phyloP scores from a whole-genome alignment of 345 rosid genomes.

The Sisymbrium irio region DNA sequence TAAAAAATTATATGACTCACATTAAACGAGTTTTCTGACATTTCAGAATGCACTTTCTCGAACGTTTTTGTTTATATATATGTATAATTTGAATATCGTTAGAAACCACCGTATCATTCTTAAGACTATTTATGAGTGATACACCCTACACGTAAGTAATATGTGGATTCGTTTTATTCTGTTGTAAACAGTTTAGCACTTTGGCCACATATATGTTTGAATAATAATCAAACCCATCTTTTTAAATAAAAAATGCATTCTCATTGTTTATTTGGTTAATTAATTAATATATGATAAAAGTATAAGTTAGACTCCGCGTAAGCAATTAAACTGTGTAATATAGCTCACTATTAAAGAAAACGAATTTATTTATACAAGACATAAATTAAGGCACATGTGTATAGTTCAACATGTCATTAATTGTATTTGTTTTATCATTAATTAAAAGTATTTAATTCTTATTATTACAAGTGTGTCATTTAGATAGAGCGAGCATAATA shows the following conservation, averaged over 20 bases:
- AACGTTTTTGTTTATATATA: not conserved
- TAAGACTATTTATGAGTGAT: not conserved
- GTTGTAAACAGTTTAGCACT: conserved; percentile 1
- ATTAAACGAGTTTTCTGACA: not conserved
- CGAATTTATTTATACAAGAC: no score
- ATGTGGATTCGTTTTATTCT: conserved; percentile 1
- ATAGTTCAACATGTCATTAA: no score
- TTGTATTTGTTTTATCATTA: no score
- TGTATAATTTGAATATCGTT: conserved; percentile 1
- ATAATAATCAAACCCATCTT: not conserved
- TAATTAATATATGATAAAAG: not conserved
- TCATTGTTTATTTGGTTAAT: not conserved
- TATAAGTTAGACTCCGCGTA: not conserved
- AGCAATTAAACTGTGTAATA: not conserved
- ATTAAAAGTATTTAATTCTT: not conserved
- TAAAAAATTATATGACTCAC: not conserved
- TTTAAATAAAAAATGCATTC: no score
- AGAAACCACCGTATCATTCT: not conserved
- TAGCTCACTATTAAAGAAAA: no score
- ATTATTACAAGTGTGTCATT: not conserved
- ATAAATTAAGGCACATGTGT: no score
- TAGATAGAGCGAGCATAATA: conserved; percentile 9
- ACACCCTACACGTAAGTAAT: conserved; percentile 24
- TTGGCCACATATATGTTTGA: not conserved
- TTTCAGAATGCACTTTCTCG: not conserved